Evolutionary conservation across 2,329 filamentous ascomycete genomes (phyloP).

Genomic region (Colletotrichum simmondsii): DNA sequence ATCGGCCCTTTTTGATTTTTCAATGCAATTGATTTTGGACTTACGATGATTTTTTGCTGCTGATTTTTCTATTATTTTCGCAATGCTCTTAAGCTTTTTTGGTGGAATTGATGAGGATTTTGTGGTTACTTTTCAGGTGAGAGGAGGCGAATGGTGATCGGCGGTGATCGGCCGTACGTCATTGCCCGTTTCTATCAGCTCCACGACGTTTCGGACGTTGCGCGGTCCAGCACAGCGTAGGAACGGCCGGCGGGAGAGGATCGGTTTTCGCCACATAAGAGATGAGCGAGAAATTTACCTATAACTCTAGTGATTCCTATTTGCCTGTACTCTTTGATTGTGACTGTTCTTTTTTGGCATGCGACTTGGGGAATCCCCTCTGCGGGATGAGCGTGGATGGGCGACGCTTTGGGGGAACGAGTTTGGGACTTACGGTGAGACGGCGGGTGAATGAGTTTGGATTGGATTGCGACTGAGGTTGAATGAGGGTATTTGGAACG

Average conservation of each 20-base stretch:
- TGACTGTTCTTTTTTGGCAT: not conserved
- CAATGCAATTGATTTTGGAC: no score
- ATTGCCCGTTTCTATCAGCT: not conserved
- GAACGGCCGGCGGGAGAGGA: not conserved
- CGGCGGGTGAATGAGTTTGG: not conserved
- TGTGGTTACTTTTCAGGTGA: constrained; percentile 3
- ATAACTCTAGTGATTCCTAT: not conserved
- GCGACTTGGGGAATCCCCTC: not conserved
- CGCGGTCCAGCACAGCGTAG: not conserved
- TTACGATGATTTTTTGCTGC: no score
- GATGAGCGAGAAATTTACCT: not conserved
- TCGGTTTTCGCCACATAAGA: not conserved
- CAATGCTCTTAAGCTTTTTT: no score
- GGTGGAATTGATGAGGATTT: no score
- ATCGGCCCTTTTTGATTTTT: not conserved
- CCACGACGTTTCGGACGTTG: not conserved
- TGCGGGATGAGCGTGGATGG: not conserved
- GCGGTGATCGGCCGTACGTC: constrained; percentile 31
- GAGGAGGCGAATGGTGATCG: constrained; percentile 31
- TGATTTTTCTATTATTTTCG: no score
- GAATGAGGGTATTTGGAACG: no score
- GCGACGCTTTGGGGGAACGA: not conserved
- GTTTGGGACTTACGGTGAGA: no score
- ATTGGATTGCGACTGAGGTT: not conserved
- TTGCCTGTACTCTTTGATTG: not conserved